Percentiles rank a stretch among this genome's conserved stretches.
Evolutionary conservation across 2,329 filamentous ascomycete genomes (phyloP).

Genomic region (Knufia fluminis): DNA sequence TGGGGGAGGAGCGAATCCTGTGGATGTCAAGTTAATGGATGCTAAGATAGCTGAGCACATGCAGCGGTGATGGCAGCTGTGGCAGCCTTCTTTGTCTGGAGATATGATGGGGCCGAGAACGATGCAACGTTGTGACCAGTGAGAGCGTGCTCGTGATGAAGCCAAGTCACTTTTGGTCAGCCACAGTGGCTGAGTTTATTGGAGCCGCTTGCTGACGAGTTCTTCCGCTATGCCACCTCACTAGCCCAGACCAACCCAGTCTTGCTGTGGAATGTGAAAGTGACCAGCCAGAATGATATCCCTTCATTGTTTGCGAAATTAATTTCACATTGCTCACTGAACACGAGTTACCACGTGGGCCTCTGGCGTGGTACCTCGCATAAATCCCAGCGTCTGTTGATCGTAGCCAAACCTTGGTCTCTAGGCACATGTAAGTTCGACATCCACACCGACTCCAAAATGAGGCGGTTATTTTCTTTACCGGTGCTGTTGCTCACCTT

Average conservation of each 20-base stretch:
- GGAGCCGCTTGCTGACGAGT: no score
- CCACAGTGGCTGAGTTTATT: no score
- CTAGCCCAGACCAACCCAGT: no score
- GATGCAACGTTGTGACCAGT: background rate
- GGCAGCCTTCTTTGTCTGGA: background rate
- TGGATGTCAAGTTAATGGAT: constrained; percentile 26
- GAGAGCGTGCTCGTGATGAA: background rate
- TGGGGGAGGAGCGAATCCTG: constrained; percentile 24
- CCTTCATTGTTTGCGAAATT: background rate
- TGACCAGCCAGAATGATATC: background rate
- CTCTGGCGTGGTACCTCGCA: no score
- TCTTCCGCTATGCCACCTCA: no score
- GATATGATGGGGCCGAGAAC: background rate
- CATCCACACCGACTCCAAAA: background rate
- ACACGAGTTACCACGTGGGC: no score
- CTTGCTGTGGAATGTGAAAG: background rate
- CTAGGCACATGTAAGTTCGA: background rate
- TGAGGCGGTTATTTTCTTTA: background rate
- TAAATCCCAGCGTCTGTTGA: no score
- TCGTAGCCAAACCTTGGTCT: background rate
- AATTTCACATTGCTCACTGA: background rate
- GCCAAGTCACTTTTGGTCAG: background rate
- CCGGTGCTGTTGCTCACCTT: background rate
- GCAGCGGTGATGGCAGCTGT: background rate
- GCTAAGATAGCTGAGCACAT: constrained; percentile 14